phyloP scores from a whole-genome alignment of 805 yeast genomes.

The Yarrowia bubula region DNA sequence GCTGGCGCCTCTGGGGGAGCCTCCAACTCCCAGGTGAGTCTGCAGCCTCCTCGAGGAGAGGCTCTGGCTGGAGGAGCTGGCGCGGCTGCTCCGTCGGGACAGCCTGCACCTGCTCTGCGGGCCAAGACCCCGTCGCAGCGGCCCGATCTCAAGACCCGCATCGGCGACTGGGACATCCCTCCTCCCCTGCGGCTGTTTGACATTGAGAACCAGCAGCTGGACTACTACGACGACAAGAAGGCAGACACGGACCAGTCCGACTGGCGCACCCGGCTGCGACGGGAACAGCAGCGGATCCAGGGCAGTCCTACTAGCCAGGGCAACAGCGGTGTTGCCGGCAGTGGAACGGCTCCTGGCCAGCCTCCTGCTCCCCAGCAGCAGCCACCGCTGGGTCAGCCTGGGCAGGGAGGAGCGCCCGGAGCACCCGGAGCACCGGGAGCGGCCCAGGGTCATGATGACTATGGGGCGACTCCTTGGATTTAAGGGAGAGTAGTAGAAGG shows the following conservation, averaged over 20 bases:
- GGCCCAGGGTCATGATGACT: conserved; percentile 14
- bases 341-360: neutral
- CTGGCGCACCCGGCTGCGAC: conserved; percentile 27
- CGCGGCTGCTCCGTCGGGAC: neutral
- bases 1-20: conserved; percentile 22
- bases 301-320: conserved; percentile 15
- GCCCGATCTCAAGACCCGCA: conserved; percentile 23
- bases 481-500: neutral
- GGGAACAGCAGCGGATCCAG: conserved; percentile 25
- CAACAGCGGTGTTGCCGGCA: conserved; percentile 25
- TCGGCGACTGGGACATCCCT: conserved; percentile 27
- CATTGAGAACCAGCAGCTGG: conserved; percentile 27
- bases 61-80: neutral
- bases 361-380: neutral
- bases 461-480: conserved; percentile 22
- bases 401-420: neutral
- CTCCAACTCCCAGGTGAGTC: conserved; percentile 28
- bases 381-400: neutral
- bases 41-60: conserved; percentile 11
- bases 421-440: neutral
- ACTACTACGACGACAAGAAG: conserved; percentile 27
- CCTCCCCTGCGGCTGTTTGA: conserved; percentile 25
- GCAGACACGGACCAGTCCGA: conserved; percentile 19
- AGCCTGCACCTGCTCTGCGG: neutral
- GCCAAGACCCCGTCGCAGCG: conserved; percentile 18